Base-by-base conservation (phyloP, 805 yeast genomes). In the Saccharomycopsis amapae region DNA sequence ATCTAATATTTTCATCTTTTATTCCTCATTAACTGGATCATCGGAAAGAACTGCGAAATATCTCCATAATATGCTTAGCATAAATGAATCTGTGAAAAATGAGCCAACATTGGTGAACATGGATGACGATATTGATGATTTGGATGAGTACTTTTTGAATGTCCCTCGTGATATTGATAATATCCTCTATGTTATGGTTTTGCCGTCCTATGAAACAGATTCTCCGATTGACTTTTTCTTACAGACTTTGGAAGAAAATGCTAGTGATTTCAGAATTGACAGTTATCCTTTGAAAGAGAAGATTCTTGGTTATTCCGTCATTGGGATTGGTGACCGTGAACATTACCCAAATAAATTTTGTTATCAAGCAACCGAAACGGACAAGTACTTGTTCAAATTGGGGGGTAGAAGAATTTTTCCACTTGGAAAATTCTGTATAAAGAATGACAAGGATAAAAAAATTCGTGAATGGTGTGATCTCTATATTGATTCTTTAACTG, bases 161-260 rank as follows among this genome's bases (percentile, higher is more conserved):
- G 71, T 78, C 9, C 94, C 95, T 4, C 57, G 53, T 23, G 50
- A 52, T 10, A 44, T 55, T 24, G 62, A 62, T 3, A 72, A 78
- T 45, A 64, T 75, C 34, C 63, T 86, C 10, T 88, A 86, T 56
- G 59, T 89, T 31, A 53, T 88, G 48, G 85, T 88, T 13, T 67
- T 88, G 26, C 97, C 97, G 1, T 86, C 96, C 0, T 88, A 88
- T 59, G 96, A 87, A 53, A 84, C 89, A 0, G 97, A 88, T 61
- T 85, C 94, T 1, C 96, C 97, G 12, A 71, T 89, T 26, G 97
- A 88, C 62, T 89, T 78, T 58, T 86, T 87, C 61, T 66, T 88
- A 46, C 94, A 85, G 56, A 79, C 85, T 37, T 67, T 88, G 53
- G 72, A 76, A 52, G 96, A 88, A 45, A 86, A 94, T 1, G 76